Evolutionary conservation across 2,329 filamentous ascomycete genomes (phyloP).

Genomic region (Trichophyton simii): DNA sequence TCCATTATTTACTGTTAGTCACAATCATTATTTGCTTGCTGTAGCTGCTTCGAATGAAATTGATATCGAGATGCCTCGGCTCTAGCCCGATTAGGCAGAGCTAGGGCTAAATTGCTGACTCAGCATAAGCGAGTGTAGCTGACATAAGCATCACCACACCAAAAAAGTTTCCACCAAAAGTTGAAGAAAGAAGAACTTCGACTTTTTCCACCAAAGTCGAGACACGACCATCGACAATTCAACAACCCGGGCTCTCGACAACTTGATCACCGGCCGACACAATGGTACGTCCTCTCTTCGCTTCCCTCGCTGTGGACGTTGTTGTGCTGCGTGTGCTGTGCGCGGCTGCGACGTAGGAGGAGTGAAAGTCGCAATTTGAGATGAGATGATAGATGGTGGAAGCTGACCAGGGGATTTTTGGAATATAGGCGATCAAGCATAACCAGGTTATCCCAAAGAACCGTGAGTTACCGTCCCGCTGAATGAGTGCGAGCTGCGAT

Average conservation of each 20-base stretch:
- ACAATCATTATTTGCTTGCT: background rate
- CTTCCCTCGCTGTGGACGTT: slow-evolving; percentile 1
- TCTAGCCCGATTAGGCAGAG: slow-evolving; percentile 11
- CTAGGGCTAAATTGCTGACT: slow-evolving; percentile 25
- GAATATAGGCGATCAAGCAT: slow-evolving; percentile 85
- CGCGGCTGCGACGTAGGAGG: background rate
- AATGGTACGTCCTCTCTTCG: slow-evolving; percentile 29
- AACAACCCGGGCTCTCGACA: slow-evolving; percentile 25
- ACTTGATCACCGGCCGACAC: slow-evolving; percentile 44
- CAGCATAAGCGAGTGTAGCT: slow-evolving; percentile 29
- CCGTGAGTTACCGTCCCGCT: slow-evolving; percentile 47
- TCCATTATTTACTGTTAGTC: background rate
- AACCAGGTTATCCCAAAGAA: slow-evolving; percentile 97
- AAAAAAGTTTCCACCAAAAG: slow-evolving; percentile 29
- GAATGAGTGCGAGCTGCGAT: background rate
- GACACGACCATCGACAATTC: slow-evolving; percentile 34
- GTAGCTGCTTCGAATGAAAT: too few relatives aligned
- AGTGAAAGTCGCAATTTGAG: background rate
- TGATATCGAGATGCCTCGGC: too few relatives aligned
- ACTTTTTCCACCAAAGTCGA: slow-evolving; percentile 25
- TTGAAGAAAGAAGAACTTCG: slow-evolving; percentile 20
- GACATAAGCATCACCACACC: slow-evolving; percentile 28
- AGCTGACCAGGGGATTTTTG: background rate
- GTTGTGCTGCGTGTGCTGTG: background rate
- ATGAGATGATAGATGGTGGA: too few relatives aligned